These are phyloP conservation scores for Clathrospora elynae DNA, from an alignment of 2,329 filamentous ascomycete species.

Conservation along the genomic window DNA sequence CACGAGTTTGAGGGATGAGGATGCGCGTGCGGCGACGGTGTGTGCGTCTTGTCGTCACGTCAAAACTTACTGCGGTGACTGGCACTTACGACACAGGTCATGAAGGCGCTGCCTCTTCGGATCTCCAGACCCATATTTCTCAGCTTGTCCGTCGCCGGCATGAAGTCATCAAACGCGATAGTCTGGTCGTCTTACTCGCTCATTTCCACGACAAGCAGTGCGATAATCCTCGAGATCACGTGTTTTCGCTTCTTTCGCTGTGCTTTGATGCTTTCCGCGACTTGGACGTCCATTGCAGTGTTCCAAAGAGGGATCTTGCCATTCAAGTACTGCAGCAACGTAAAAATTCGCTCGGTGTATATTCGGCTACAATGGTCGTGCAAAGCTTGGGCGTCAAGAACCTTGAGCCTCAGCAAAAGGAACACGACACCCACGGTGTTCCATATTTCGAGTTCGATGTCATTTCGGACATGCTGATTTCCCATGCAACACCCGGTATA, in stretches of 20 bases:
- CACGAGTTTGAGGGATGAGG: constrained; percentile 40
- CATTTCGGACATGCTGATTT: background rate
- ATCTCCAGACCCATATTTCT: background rate
- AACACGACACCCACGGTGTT: too few relatives aligned
- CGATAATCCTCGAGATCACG: constrained; percentile 8
- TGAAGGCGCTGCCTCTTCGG: background rate
- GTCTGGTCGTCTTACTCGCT: background rate
- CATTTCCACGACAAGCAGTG: constrained; percentile 5
- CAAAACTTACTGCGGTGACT: background rate
- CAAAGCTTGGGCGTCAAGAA: background rate
- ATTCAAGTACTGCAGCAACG: background rate
- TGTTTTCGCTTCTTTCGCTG: constrained; percentile 11
- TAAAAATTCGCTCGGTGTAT: background rate
- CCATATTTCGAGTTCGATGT: background rate
- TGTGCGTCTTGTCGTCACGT: background rate
- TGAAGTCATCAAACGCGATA: background rate
- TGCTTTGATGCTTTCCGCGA: constrained; percentile 1
- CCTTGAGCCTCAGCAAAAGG: background rate
- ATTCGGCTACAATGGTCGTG: background rate
- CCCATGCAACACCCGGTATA: background rate
- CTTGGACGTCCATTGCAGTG: constrained; percentile 6
- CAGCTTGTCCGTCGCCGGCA: background rate
- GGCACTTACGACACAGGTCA: background rate
- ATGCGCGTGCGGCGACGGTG: background rate
- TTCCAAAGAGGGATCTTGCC: constrained; percentile 4